Conservation (phyloP, 2,329 filamentous ascomycete genomes). For the Pseudofabraea citricarpa region DNA sequence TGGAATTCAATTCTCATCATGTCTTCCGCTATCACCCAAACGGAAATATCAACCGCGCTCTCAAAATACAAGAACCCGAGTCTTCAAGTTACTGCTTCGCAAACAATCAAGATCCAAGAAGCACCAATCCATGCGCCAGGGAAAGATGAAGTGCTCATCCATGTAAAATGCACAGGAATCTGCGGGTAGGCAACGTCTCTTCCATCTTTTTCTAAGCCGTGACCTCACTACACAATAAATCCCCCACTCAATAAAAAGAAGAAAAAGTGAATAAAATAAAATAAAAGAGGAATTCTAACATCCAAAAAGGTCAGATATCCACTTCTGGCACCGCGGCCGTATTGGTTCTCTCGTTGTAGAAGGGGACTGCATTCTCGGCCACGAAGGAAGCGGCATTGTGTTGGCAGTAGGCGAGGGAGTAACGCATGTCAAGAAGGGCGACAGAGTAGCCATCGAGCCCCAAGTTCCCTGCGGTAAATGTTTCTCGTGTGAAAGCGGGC, state of each 20-base stretch:
- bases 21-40: too few species aligned
- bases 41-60: too few species aligned
- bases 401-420: constrained; percentile 52
- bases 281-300: too few species aligned
- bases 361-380: constrained; percentile 60
- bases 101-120: constrained; percentile 49
- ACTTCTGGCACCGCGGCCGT: constrained; percentile 61
- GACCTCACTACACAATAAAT: too few species aligned
- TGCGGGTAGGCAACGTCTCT: constrained; percentile 46
- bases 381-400: constrained; percentile 59
- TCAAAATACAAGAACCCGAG: constrained; percentile 40
- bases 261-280: too few species aligned
- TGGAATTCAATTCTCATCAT: too few species aligned
- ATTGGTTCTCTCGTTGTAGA: constrained; percentile 60
- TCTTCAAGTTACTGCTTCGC: constrained; percentile 54
- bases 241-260: too few species aligned
- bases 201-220: too few species aligned
- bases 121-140: constrained; percentile 51
- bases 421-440: constrained; percentile 44
- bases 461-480: constrained; percentile 59
- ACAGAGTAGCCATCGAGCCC: constrained; percentile 63
- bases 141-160: constrained; percentile 50
- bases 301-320: constrained; percentile 62
- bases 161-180: constrained; percentile 58
- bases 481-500: constrained; percentile 53